phyloP scores from a whole-genome alignment of 345 rosid genomes.

The Citrus reticulata region DNA sequence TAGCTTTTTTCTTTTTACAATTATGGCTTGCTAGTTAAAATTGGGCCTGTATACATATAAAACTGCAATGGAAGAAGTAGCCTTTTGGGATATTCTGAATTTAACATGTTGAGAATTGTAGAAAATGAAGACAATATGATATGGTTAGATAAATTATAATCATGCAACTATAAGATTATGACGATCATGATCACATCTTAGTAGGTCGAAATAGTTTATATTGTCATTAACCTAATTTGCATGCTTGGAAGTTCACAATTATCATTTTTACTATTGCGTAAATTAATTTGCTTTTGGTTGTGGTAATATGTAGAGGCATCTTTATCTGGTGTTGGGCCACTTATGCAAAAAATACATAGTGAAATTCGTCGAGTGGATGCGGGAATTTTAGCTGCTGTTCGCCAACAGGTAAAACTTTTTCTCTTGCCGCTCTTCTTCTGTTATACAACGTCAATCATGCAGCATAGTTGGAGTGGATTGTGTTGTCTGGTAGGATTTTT shows the following conservation, averaged over 20 bases:
- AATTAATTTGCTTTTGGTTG: conserved; percentile 1
- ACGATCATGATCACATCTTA: neutral
- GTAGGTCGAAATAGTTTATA: neutral
- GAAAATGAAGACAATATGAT: no score
- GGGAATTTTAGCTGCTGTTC: conserved; percentile 89
- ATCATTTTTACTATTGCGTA: conserved; percentile 6
- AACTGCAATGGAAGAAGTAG: neutral
- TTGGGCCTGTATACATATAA: neutral
- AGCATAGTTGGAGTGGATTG: neutral
- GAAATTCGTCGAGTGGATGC: conserved; percentile 97
- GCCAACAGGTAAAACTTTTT: conserved; percentile 69
- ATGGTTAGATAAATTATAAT: neutral
- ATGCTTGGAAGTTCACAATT: neutral
- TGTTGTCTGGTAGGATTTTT: neutral
- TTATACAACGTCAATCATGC: neutral
- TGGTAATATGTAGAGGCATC: conserved; percentile 73
- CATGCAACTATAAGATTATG: neutral
- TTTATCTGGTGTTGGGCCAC: conserved; percentile 92
- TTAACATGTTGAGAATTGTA: neutral
- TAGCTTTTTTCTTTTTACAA: neutral
- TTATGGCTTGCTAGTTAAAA: neutral
- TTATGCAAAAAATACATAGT: conserved; percentile 92
- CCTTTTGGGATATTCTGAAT: neutral
- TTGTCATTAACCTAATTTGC: neutral
- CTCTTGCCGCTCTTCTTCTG: neutral